phyloP scores from a whole-genome alignment of 768 basidiomycete genomes.

The Aureoboletus auriporus region DNA sequence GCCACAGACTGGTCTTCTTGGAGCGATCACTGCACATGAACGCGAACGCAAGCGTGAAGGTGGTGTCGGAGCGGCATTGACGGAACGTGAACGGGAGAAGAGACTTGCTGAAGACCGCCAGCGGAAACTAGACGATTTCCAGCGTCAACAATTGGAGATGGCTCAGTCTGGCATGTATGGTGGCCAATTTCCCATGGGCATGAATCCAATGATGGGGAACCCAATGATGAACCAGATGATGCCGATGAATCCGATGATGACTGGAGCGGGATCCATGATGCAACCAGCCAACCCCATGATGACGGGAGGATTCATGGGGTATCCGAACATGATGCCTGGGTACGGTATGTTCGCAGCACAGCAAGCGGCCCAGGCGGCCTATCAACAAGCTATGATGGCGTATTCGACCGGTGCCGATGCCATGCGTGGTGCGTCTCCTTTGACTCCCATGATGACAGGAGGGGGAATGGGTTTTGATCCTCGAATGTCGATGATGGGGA shows the following conservation, averaged over 20 bases:
- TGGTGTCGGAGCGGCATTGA: slow-evolving; percentile 90
- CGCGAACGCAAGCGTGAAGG: slow-evolving; percentile 92
- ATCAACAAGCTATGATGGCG: slow-evolving; percentile 86
- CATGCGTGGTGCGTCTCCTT: slow-evolving; percentile 33
- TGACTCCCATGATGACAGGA: slow-evolving; percentile 59
- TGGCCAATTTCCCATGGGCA: slow-evolving; percentile 40
- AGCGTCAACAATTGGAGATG: slow-evolving; percentile 86
- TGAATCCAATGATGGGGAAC: slow-evolving; percentile 72
- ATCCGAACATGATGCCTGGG: slow-evolving; percentile 37
- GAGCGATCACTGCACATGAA: slow-evolving; percentile 94
- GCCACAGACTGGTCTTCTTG: slow-evolving; percentile 91
- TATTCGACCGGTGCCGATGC: slow-evolving; percentile 71
- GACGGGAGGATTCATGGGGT: slow-evolving; percentile 47
- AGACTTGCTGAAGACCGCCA: slow-evolving; percentile 89
- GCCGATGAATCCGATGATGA: slow-evolving; percentile 57
- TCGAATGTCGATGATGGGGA: slow-evolving; percentile 79
- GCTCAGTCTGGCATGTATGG: slow-evolving; percentile 79
- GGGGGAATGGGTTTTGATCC: slow-evolving; percentile 60
- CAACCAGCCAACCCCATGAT: slow-evolving; percentile 46
- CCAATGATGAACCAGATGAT: slow-evolving; percentile 52
- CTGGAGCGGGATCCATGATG: slow-evolving; percentile 50
- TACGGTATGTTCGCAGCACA: slow-evolving; percentile 75
- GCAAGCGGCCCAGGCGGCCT: slow-evolving; percentile 76
- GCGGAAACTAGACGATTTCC: slow-evolving; percentile 86
- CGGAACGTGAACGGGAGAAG: slow-evolving; percentile 92